Evolutionary conservation across 305 asterid genomes (phyloP), one percentile per base, ranked within the genome.

Genomic region (Rubia tinctorum): DNA sequence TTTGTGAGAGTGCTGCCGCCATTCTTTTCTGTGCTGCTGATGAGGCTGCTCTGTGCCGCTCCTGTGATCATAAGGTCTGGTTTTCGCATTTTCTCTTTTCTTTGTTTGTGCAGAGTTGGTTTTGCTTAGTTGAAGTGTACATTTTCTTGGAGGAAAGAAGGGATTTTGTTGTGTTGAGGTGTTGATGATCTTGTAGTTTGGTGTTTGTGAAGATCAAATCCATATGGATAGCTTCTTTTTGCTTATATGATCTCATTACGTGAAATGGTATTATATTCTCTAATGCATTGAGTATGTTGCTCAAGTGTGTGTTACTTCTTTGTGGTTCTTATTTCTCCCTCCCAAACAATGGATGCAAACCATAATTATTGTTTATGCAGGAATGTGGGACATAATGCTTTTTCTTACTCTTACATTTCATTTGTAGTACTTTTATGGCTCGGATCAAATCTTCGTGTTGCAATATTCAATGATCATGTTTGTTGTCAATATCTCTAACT

Each of bases 11-110:
- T 66, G 96, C 96, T 61, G 96, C 97, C 65, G 98, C 98, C 69
- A 87, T 88, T 80, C 78, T 93, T 44, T 93, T 93, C 85, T 91
- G 98, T 80, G 95, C 97, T 69, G 98, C 98, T 64, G 97, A 92
- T 68, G 98, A 92, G 87, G 98, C 97, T 82, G 90, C 96, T 79
- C 98, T 93, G 42, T 93, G 97, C 69, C 90, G 87, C 69, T 84
- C 93, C 76, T 93, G 98, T 72, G 98, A 93, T 71, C 89, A 88
- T 51, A 84, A 91, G 96, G 98, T 91, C 59, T 40, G 59, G 11
- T 18, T 53, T 53, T 53, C 22, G 3, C 59, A 53, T 6, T 53
- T 53, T 53, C 59, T 22, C 17, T 53, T 53, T 17, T 22, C 17
- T 30, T 18, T 17, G 59, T 53, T 53, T 53, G 3, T 53, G 22